Conservation (phyloP, 345 rosid genomes). For the Rhodamnia rubescens region DNA sequence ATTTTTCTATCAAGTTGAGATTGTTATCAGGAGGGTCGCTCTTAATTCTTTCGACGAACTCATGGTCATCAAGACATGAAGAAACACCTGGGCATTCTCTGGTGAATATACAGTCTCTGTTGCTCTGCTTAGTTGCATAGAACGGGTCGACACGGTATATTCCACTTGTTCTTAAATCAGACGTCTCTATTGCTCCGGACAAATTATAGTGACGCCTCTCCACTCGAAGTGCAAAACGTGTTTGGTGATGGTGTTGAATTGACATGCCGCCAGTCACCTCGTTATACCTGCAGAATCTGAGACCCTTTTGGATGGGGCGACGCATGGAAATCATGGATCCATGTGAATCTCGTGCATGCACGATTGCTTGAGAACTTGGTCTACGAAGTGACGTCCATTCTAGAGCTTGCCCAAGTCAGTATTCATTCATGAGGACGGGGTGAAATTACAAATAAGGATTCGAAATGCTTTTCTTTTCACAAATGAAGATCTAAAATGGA, state of each 20-base stretch:
- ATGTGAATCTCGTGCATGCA: neutral
- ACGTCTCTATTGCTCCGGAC: neutral
- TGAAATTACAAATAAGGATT: too few species aligned
- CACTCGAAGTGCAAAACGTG: neutral
- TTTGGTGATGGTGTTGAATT: neutral
- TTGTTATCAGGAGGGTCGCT: neutral
- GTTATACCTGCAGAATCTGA: neutral
- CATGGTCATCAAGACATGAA: neutral
- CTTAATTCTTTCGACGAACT: neutral
- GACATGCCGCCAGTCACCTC: neutral
- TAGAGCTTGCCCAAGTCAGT: neutral
- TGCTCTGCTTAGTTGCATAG: neutral
- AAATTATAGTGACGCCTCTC: neutral
- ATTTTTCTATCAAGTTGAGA: neutral
- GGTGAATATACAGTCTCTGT: neutral
- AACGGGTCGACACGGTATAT: neutral
- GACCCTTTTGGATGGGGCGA: neutral
- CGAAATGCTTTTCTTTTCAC: too few species aligned
- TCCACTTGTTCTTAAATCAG: neutral
- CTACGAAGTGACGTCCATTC: neutral
- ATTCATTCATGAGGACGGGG: neutral
- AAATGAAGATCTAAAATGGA: too few species aligned
- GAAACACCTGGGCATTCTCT: neutral
- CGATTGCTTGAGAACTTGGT: neutral
- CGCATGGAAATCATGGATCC: neutral